Evolutionary conservation across 208 protist species (phyloP).

Genomic region (Sergeia podlipaevii): DNA sequence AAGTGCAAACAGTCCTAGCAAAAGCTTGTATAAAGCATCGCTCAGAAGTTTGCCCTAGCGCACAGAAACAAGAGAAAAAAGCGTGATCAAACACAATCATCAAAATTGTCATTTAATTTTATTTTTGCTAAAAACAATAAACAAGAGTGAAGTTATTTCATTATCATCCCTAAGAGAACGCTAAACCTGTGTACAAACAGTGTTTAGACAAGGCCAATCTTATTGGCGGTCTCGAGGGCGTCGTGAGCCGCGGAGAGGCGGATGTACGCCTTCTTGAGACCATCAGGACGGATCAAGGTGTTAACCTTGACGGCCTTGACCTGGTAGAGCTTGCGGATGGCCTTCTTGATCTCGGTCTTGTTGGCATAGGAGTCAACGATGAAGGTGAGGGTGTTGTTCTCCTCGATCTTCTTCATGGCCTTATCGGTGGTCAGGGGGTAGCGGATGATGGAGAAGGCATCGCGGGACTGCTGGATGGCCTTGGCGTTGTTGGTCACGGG

Average conservation of each 20-base stretch:
- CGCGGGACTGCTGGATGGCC: slow-evolving; percentile 43
- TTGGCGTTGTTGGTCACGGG: slow-evolving; percentile 84
- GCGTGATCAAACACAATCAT: too few species aligned
- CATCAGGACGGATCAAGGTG: slow-evolving; percentile 96
- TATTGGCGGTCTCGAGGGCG: slow-evolving; percentile 97
- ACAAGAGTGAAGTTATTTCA: too few species aligned
- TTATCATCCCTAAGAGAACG: too few species aligned
- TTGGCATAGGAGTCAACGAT: slow-evolving; percentile 95
- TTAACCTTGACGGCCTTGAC: slow-evolving; percentile 94
- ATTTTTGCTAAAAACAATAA: too few species aligned
- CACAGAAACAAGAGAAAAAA: too few species aligned
- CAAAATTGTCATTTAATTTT: too few species aligned
- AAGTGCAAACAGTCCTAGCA: too few species aligned
- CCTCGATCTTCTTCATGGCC: slow-evolving; percentile 98
- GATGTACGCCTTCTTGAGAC: slow-evolving; percentile 97
- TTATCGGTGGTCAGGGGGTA: slow-evolving; percentile 97
- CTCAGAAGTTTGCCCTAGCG: too few species aligned
- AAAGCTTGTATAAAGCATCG: too few species aligned
- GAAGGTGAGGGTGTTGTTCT: slow-evolving; percentile 98
- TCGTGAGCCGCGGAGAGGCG: slow-evolving; percentile 87
- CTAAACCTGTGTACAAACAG: too few species aligned
- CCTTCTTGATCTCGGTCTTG: slow-evolving; percentile 96
- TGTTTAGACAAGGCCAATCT: slow-evolving; percentile 84
- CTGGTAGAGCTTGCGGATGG: slow-evolving; percentile 95
- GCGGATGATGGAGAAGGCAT: slow-evolving; percentile 89